A percentile compares a stretch with the other conserved stretches of the same genome.
Evolutionary conservation across 2,329 filamentous ascomycete species (phyloP).

Genomic region (Chaetomium sp.): DNA sequence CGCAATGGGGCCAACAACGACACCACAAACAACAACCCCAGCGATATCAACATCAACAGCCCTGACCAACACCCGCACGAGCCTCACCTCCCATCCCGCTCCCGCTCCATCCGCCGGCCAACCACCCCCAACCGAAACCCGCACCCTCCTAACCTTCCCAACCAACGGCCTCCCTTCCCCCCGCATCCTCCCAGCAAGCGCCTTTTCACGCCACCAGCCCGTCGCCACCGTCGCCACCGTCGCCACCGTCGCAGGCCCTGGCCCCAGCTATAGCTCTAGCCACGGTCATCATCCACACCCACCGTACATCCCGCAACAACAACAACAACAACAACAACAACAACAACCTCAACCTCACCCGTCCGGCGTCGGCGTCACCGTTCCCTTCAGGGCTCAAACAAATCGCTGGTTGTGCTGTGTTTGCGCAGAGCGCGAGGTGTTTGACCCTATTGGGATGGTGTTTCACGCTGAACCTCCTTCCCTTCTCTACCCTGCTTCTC

Average conservation of each 20-base stretch:
- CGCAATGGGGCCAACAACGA: not conserved
- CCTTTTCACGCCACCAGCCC: constrained; percentile 11
- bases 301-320: not conserved
- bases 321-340: not conserved
- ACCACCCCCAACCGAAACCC: constrained; percentile 3
- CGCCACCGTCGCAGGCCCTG: not conserved
- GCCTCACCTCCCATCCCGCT: not conserved
- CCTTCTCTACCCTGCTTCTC: no score
- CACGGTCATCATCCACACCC: constrained; percentile 3
- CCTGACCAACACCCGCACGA: not conserved
- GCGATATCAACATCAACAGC: not conserved
- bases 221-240: no score
- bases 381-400: no score
- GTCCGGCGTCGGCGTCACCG: not conserved
- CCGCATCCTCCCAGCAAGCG: not conserved
- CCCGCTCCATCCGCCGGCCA: not conserved
- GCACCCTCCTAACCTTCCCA: constrained; percentile 20
- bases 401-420: constrained; percentile 22
- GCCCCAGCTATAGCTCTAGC: constrained; percentile 9
- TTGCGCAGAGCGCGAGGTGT: constrained; percentile 13
- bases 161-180: constrained; percentile 19
- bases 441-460: constrained; percentile 18
- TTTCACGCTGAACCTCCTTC: not conserved
- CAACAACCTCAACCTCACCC: not conserved
- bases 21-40: not conserved